phyloP scores from a whole-genome alignment of 2,329 filamentous ascomycete genomes.

The Fusarium sp. region DNA sequence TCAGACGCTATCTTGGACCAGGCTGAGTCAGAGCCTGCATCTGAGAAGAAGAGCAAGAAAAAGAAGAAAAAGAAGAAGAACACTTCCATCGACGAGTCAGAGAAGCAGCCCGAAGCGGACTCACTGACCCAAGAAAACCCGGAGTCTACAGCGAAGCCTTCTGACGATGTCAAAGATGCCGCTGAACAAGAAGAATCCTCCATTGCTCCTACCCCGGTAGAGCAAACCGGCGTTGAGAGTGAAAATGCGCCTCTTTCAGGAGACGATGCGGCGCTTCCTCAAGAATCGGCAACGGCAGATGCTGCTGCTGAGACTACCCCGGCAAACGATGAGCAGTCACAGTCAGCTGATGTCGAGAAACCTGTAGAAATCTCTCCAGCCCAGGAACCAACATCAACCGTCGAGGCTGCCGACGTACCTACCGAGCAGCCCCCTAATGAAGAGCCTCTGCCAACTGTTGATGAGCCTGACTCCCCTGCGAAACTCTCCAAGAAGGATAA shows the following conservation, averaged over 20 bases:
- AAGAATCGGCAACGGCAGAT: constrained; percentile 32
- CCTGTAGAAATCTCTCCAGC: constrained; percentile 35
- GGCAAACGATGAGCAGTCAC: constrained; percentile 41
- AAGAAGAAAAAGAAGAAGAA: constrained; percentile 54
- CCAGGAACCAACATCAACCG: constrained; percentile 36
- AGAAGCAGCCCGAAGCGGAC: constrained; percentile 32
- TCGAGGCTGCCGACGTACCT: constrained; percentile 23
- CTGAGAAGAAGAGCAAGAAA: constrained; percentile 50
- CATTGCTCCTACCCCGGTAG: not conserved
- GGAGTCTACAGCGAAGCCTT: constrained; percentile 4
- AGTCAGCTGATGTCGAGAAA: constrained; percentile 44
- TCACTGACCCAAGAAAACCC: constrained; percentile 13
- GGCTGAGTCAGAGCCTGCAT: constrained; percentile 14
- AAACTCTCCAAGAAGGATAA: constrained; percentile 53
- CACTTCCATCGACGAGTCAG: constrained; percentile 26
- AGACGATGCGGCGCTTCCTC: constrained; percentile 17
- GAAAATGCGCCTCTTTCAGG: constrained; percentile 9
- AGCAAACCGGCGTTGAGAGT: constrained; percentile 15
- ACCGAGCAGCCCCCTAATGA: constrained; percentile 31
- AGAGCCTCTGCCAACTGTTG: constrained; percentile 17
- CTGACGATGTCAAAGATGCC: constrained; percentile 10
- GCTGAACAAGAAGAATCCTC: constrained; percentile 18
- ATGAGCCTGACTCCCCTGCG: constrained; percentile 39
- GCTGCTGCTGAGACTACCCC: constrained; percentile 29
- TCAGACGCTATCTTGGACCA: not conserved